A percentile compares a stretch with the other conserved stretches of the same genome.
phyloP scores from a whole-genome alignment of 768 basidiomycete species.

The Hygrophoropsis aurantiaca region DNA sequence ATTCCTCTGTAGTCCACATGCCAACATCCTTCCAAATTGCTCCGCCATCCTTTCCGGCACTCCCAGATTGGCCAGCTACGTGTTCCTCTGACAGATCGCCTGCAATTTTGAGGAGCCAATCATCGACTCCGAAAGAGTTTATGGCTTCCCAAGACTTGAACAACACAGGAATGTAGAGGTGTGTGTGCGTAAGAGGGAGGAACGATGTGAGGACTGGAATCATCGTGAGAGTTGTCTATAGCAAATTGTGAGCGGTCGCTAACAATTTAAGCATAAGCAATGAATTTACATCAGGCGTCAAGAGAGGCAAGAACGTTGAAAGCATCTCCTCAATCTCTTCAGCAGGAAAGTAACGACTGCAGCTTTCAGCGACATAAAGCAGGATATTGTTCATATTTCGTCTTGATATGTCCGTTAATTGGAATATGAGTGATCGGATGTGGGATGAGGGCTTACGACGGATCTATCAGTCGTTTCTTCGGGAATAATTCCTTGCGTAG shows the following conservation, averaged over 20 bases:
- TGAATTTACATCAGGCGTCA: slow-evolving; percentile 66
- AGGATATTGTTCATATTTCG: slow-evolving; percentile 71
- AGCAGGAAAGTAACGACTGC: slow-evolving; percentile 67
- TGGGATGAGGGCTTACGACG: slow-evolving; percentile 43
- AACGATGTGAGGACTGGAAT: slow-evolving; percentile 78
- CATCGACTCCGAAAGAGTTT: slow-evolving; percentile 72
- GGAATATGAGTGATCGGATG: slow-evolving; percentile 1
- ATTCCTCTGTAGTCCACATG: slow-evolving; percentile 85
- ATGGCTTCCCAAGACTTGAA: slow-evolving; percentile 81
- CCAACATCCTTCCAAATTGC: slow-evolving; percentile 81
- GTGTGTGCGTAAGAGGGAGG: slow-evolving; percentile 63
- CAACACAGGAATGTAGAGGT: slow-evolving; percentile 68
- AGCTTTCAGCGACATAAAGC: slow-evolving; percentile 71
- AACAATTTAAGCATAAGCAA: not conserved
- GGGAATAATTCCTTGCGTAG: slow-evolving; percentile 76
- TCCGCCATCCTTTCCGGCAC: slow-evolving; percentile 52
- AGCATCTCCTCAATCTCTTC: slow-evolving; percentile 71
- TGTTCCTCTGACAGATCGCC: slow-evolving; percentile 74
- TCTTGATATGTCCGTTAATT: slow-evolving; percentile 26
- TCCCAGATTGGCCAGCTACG: slow-evolving; percentile 58
- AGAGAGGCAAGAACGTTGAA: slow-evolving; percentile 62
- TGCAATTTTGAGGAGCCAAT: slow-evolving; percentile 69
- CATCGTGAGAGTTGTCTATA: slow-evolving; percentile 67
- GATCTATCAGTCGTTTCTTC: slow-evolving; percentile 60
- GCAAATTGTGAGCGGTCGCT: slow-evolving; percentile 6